phyloP scores from a whole-genome alignment of 1,284 basidiomycete genomes.

The Rhodotorula sp. region DNA sequence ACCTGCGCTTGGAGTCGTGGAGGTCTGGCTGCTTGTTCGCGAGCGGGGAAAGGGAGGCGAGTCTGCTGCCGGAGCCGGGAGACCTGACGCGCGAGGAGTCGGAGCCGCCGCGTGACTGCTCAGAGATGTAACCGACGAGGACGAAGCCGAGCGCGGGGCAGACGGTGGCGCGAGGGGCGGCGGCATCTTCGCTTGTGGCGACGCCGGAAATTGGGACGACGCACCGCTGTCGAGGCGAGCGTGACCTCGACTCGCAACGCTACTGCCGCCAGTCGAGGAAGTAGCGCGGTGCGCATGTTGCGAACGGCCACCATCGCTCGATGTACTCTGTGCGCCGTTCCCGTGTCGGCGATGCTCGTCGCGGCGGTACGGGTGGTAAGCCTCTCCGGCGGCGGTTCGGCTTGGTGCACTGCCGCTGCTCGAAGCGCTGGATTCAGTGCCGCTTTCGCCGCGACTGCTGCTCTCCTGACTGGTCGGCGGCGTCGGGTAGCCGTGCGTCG shows the following conservation, averaged over 20 bases:
- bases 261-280: constrained; percentile 12
- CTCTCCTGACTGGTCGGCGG: constrained; percentile 33
- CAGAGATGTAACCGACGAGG: constrained; percentile 6
- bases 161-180: neutral
- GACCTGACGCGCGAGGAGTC: neutral
- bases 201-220: neutral
- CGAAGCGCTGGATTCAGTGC: constrained; percentile 22
- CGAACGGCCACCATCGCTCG: neutral
- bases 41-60: constrained; percentile 11
- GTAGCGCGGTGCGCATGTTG: constrained; percentile 2
- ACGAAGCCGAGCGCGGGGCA: neutral
- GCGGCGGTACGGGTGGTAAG: constrained; percentile 37
- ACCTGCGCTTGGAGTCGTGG: constrained; percentile 1
- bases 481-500: constrained; percentile 30
- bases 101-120: neutral
- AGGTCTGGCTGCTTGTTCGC: constrained; percentile 13
- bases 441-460: neutral
- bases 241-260: neutral
- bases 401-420: constrained; percentile 11
- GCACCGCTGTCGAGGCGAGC: constrained; percentile 1
- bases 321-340: neutral
- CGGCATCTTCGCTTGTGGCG: neutral
- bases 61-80: neutral
- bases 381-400: neutral
- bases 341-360: constrained; percentile 4